These are phyloP conservation scores for Schizosaccharomyces osmophilus DNA, from an alignment of 805 yeast species.

Conservation along the genomic window DNA sequence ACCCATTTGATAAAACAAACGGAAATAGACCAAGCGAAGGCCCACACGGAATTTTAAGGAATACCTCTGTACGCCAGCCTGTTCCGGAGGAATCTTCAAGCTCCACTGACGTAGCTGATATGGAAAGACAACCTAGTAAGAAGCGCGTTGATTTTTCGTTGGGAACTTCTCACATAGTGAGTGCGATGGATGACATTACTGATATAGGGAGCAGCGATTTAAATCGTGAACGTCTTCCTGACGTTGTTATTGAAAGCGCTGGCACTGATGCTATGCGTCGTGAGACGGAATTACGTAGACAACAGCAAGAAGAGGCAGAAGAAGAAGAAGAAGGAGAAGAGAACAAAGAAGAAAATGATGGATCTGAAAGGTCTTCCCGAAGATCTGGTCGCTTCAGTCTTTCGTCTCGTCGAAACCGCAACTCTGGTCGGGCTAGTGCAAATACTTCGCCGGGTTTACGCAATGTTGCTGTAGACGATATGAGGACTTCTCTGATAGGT, in stretches of 20 bases:
- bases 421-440: not conserved
- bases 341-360: not conserved
- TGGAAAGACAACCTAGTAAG: not conserved
- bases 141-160: conserved; percentile 1
- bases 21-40: not conserved
- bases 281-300: not conserved
- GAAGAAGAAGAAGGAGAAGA: not conserved
- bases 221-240: not conserved
- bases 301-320: not conserved
- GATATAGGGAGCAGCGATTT: not conserved
- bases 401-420: not conserved
- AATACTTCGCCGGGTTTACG: not conserved
- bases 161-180: not conserved
- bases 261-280: not conserved
- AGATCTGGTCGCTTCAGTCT: not conserved
- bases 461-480: not conserved
- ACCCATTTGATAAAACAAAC: not conserved
- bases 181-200: not conserved
- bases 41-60: not conserved
- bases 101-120: not conserved
- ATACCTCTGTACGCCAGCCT: not conserved
- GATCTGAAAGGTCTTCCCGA: not conserved
- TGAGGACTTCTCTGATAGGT: not conserved
- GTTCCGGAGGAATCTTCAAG: not conserved
- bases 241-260: not conserved